Evolutionary conservation across 2,329 filamentous ascomycete species (phyloP).

Genomic region (Neobulgaria alba): DNA sequence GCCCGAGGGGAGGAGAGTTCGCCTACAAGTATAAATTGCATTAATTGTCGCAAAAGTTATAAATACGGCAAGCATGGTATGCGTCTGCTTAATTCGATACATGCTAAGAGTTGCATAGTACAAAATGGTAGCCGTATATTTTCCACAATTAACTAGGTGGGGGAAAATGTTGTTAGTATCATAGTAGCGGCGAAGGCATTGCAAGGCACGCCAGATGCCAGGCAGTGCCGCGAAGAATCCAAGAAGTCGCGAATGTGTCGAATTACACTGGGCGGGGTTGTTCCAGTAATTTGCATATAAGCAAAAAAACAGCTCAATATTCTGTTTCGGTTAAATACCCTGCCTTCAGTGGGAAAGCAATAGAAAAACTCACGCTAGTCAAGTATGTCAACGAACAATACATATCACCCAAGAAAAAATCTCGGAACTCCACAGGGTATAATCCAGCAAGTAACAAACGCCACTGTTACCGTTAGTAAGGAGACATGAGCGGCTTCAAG

Average conservation of each 20-base stretch:
- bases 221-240: conserved; percentile 82
- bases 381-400: conserved; percentile 93
- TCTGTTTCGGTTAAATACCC: conserved; percentile 43
- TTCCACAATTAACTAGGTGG: conserved; percentile 84
- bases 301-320: conserved; percentile 90
- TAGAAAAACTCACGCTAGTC: conserved; percentile 57
- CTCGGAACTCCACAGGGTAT: conserved; percentile 91
- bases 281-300: conserved; percentile 76
- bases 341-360: not conserved
- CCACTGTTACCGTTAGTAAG: conserved; percentile 48
- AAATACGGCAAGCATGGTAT: conserved; percentile 58
- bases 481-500: not conserved
- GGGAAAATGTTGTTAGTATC: conserved; percentile 86
- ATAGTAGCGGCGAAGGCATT: conserved; percentile 81
- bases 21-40: conserved; percentile 68
- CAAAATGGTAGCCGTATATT: conserved; percentile 79
- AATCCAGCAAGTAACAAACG: conserved; percentile 76
- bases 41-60: conserved; percentile 77
- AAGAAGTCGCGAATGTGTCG: conserved; percentile 69
- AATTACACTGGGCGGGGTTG: conserved; percentile 71
- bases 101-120: conserved; percentile 72
- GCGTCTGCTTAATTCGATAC: conserved; percentile 63
- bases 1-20: not conserved
- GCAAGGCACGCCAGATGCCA: conserved; percentile 80
- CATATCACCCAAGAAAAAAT: conserved; percentile 97